A percentile compares a stretch with the other conserved stretches of the same genome.
Evolutionary conservation across 106 monocot species (phyloP).

Genomic region (Iris macrosiphon): DNA sequence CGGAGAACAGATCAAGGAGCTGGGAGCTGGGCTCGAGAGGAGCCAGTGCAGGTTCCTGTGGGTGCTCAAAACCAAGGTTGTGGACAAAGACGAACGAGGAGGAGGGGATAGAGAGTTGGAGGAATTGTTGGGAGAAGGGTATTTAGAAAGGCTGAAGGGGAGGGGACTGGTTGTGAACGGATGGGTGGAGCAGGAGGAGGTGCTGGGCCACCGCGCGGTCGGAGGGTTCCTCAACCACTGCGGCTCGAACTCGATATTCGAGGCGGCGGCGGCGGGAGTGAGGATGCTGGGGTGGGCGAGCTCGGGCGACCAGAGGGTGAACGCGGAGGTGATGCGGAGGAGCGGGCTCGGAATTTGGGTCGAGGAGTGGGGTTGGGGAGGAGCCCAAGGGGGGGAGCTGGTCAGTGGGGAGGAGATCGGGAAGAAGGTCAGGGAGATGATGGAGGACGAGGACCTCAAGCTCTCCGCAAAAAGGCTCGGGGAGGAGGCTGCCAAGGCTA

Average conservation of each 20-base stretch:
- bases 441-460: conserved; percentile 15
- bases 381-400: conserved; percentile 22
- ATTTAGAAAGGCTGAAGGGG: conserved; percentile 34
- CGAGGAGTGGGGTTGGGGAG: conserved; percentile 51
- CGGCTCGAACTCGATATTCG: conserved; percentile 65
- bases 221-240: conserved; percentile 72
- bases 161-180: conserved; percentile 39
- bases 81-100: conserved; percentile 39
- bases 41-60: conserved; percentile 59
- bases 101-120: conserved; percentile 9
- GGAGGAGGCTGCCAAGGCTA: conserved; percentile 12
- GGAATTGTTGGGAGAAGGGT: conserved; percentile 36
- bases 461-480: conserved; percentile 7
- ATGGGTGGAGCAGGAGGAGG: conserved; percentile 55
- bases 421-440: conserved; percentile 28
- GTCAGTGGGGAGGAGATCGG: conserved; percentile 36
- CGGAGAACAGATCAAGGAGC: conserved; percentile 27
- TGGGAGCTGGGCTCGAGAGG: conserved; percentile 44
- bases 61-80: conserved; percentile 41
- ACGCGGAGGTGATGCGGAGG: conserved; percentile 28
- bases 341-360: conserved; percentile 46
- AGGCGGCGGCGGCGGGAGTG: conserved; percentile 38
- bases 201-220: conserved; percentile 35
- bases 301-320: conserved; percentile 48
- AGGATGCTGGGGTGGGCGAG: conserved; percentile 46